Base-by-base conservation (phyloP, 2,329 filamentous ascomycete genomes). In the Magnaporthiopsis rhizophila region DNA sequence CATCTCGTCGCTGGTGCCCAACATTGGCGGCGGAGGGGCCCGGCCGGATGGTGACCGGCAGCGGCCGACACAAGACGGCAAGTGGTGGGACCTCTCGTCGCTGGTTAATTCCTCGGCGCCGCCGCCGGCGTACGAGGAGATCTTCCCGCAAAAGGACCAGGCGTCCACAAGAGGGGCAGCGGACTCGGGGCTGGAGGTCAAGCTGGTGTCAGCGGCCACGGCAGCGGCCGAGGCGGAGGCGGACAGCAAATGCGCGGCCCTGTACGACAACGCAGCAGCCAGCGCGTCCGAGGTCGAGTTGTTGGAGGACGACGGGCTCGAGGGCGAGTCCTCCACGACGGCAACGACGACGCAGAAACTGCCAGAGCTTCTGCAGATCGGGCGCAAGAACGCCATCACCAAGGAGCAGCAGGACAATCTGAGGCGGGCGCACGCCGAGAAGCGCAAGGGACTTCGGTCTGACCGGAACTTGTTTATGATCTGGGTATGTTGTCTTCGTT, bases 71-170 rank as follows among this genome's bases (percentile, higher is more conserved):
- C 73, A 79, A 64, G 82, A 86, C 63, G 79, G 79, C 68, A 81
- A 82, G 66, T 90, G 89, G 88, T 90, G 87, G 84, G 87, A 89
- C 71, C 50, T 62, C 50, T 62, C 60, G 7, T 38, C 36, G 24
- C n/a, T 62, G 4, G 60, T 62, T 77, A 89, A 71, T 77, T 88
- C 34, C 56, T 75, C 84, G 12, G 78, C 80, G 4, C 80, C 84
- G 38, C 90, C 90, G 11, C 91, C 91, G 12, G 85, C 91, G 0
- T 95, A 95, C 68, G 87, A 92, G 63, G 91, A 93, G 61, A 84
- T 95, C 34, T 95, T 87, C 73, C 50, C 69, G 65, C 63, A 63
- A 1, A 77, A 78, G 57, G 75, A 79, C 63, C 45, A 53, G 45
- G 45, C 7, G n/a, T 2, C 45, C 2, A 18, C 38, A 7, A 53